Conservation (phyloP, 371 early-diverging fungal genomes). For the Mortierella sp. region DNA sequence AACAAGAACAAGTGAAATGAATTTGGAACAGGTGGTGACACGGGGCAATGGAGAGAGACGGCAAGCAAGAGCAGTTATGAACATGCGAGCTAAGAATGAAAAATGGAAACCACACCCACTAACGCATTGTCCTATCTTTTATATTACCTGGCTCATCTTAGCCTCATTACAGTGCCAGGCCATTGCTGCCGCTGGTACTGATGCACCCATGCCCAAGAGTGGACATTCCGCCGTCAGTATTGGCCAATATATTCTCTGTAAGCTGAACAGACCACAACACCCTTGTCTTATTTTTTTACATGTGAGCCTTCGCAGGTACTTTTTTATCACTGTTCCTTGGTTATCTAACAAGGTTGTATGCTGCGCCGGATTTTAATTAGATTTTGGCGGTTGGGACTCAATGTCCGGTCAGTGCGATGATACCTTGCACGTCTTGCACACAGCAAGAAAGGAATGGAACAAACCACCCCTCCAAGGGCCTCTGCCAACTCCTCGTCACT, state of each 20-base stretch:
- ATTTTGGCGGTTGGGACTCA: slow-evolving; percentile 57
- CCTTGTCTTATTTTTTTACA: not conserved
- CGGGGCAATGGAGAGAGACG: not conserved
- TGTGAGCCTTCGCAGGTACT: not conserved
- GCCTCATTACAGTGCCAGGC: slow-evolving; percentile 48
- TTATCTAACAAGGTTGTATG: not conserved
- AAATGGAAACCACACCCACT: not conserved
- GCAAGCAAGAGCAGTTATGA: not conserved
- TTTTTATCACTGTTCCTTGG: not conserved
- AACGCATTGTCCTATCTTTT: not conserved
- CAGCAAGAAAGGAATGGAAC: slow-evolving; percentile 68
- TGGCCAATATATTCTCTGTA: slow-evolving; percentile 58
- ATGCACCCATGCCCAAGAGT: slow-evolving; percentile 48
- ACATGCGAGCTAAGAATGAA: not conserved
- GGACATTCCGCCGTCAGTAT: slow-evolving; percentile 54
- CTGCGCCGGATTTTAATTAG: slow-evolving; percentile 15
- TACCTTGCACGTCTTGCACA: slow-evolving; percentile 36
- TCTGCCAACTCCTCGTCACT: slow-evolving; percentile 75
- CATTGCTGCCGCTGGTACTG: slow-evolving; percentile 36
- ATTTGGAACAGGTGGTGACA: not conserved
- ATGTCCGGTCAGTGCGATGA: slow-evolving; percentile 56
- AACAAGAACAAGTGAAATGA: not conserved
- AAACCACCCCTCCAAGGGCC: slow-evolving; percentile 69
- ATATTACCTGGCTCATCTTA: not conserved
- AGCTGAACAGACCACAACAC: slow-evolving; percentile 12